phyloP scores from a whole-genome alignment of 805 yeast species.

The Candida krabiensis region DNA sequence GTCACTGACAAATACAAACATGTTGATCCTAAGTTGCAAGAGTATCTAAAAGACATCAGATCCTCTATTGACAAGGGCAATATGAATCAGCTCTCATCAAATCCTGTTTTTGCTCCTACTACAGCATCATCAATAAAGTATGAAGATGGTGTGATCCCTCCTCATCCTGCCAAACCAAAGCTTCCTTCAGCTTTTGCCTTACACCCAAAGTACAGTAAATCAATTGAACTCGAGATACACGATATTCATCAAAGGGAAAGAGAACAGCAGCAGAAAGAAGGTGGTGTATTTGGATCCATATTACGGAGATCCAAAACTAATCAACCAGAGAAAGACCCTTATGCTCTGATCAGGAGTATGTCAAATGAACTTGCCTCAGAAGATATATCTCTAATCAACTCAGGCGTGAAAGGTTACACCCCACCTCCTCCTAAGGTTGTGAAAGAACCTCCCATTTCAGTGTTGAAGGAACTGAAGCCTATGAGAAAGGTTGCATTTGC shows the following conservation, averaged over 20 bases:
- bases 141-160: constrained; percentile 47
- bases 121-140: constrained; percentile 28
- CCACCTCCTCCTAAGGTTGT: constrained; percentile 31
- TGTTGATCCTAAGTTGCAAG: constrained; percentile 46
- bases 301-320: constrained; percentile 29
- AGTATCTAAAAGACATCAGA: constrained; percentile 40
- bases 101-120: constrained; percentile 25
- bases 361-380: constrained; percentile 17
- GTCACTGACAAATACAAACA: constrained; percentile 26
- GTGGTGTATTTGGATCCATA: constrained; percentile 31
- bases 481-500: constrained; percentile 77
- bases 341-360: constrained; percentile 14
- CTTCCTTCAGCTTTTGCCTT: constrained; percentile 48
- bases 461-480: constrained; percentile 28
- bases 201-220: constrained; percentile 29
- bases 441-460: constrained; percentile 30
- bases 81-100: constrained; percentile 4
- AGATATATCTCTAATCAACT: constrained; percentile 11
- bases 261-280: constrained; percentile 19
- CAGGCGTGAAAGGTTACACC: constrained; percentile 15
- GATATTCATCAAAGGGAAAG: constrained; percentile 19
- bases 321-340: constrained; percentile 14
- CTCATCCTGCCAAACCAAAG: constrained; percentile 48
- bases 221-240: constrained; percentile 24
- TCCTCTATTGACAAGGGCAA: not conserved